Conservation (phyloP, 345 rosid genomes). For the Kernera saxatilis region DNA sequence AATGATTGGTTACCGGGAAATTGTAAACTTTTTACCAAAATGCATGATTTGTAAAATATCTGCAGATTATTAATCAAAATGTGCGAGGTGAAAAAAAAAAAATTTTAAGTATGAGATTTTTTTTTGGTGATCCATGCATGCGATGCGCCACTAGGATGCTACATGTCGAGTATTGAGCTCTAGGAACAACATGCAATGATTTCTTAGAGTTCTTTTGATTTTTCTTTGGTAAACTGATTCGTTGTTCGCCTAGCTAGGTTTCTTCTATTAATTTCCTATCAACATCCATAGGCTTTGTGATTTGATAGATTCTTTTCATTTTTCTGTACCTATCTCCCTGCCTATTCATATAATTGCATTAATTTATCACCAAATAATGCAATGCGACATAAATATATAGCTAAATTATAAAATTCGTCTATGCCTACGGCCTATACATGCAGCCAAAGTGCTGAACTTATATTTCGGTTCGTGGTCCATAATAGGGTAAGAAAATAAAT, state of each 20-base stretch:
- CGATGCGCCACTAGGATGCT: conserved; percentile 6
- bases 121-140: not conserved
- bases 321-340: conserved; percentile 4
- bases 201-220: not conserved
- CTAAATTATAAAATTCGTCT: not conserved
- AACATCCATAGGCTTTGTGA: conserved; percentile 8
- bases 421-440: not conserved
- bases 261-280: not conserved
- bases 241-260: conserved; percentile 2
- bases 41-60: too few relatives aligned
- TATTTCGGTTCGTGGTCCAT: not conserved
- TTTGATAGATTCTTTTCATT: conserved; percentile 13
- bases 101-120: not conserved
- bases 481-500: not conserved
- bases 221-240: too few relatives aligned
- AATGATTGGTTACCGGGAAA: too few relatives aligned
- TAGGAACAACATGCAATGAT: not conserved
- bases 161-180: not conserved
- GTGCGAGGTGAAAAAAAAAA: not conserved
- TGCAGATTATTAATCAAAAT: too few relatives aligned
- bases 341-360: conserved; percentile 7
- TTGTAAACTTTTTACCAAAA: too few relatives aligned
- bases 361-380: conserved; percentile 20
- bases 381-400: not conserved
- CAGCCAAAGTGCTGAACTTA: not conserved